Base-by-base conservation (phyloP, 1,139 yeast species). In the Candida dubliniensis region DNA sequence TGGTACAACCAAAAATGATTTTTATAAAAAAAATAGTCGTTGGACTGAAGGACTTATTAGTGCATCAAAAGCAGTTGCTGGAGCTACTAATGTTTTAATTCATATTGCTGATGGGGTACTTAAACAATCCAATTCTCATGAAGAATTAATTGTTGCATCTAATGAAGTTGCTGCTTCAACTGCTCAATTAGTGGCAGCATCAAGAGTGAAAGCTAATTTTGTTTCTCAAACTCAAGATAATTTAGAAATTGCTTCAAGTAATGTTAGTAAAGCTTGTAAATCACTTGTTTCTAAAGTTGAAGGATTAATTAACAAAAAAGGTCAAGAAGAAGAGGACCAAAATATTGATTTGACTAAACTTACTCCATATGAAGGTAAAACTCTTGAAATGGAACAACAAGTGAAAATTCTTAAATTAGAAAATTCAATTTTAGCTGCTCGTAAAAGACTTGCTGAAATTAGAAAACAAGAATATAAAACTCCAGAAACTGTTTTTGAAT, bases 11-110 rank as follows among this genome's bases (percentile, higher is more conserved):
- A 74, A 82, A 46, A 82, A 89, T 3, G 89, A 87, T 34, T 90
- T 85, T 60, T 90, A 90, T 67, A 87, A 85, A 61, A 88, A 87
- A 65, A 88, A 90, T 61, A 89, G 84, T 61, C 77, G 95, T 58
- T 89, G 97, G 97, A 88, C 96, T 0, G 96, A 90, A 64, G 97
- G 97, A 31, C 79, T 89, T 45, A 83, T 90, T 34, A 87, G 96
- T 51, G 96, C 96, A 11, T 89, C 96, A 2, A 85, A 87, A 56
- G 86, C 95, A 0, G 95, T 90, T 39, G 96, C 96, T 3, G 83
- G 82, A 2, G 82, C 96, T 0, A 89, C 96, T 2, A 86, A 84
- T 55, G 73, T 85, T 27, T 75, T 89, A 54, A 89, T 89, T 47
- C 82, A 82, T 52, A 86, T 90, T 24, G 96, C 96, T 0, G 95